Percentiles rank a stretch among this genome's conserved stretches.
phyloP scores from a whole-genome alignment of 73 alveolate species.

The Stentor coeruleus region DNA sequence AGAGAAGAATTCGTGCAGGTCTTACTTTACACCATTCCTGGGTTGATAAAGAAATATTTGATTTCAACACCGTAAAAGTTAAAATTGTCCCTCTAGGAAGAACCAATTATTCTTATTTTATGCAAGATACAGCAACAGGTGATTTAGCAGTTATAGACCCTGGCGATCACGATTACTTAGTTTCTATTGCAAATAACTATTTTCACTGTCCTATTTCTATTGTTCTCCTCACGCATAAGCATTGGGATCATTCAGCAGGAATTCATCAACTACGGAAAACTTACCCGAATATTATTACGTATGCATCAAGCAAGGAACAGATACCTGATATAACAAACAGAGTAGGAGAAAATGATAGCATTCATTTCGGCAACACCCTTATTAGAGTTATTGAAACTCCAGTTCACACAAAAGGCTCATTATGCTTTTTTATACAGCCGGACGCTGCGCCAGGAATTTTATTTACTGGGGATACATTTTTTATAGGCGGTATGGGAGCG shows the following conservation, averaged over 20 bases:
- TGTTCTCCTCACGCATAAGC: constrained; percentile 1
- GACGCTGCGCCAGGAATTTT: background rate
- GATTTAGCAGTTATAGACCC: constrained; percentile 12
- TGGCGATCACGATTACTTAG: constrained; percentile 10
- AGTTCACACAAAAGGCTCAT: constrained; percentile 13
- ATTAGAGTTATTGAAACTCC: background rate
- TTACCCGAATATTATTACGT: background rate
- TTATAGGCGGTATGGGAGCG: constrained; percentile 25
- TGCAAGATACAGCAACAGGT: constrained; percentile 15
- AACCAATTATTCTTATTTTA: constrained; percentile 16
- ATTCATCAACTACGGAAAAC: background rate
- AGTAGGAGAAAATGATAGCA: background rate
- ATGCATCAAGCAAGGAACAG: background rate
- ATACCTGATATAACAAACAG: background rate
- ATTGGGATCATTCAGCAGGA: constrained; percentile 25
- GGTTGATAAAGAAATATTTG: constrained; percentile 14
- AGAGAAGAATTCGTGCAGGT: constrained; percentile 15
- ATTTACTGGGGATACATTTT: constrained; percentile 22
- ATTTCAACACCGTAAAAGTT: background rate
- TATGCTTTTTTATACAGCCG: constrained; percentile 14
- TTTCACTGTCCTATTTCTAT: background rate
- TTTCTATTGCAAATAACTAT: constrained; percentile 13
- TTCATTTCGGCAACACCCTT: background rate
- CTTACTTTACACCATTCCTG: background rate
- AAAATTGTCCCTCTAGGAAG: constrained; percentile 17